Evolutionary conservation across 192 early-diverging fungal species (phyloP), one percentile per base, ranked within the genome.

Genomic region (Umbelopsis sp.): DNA sequence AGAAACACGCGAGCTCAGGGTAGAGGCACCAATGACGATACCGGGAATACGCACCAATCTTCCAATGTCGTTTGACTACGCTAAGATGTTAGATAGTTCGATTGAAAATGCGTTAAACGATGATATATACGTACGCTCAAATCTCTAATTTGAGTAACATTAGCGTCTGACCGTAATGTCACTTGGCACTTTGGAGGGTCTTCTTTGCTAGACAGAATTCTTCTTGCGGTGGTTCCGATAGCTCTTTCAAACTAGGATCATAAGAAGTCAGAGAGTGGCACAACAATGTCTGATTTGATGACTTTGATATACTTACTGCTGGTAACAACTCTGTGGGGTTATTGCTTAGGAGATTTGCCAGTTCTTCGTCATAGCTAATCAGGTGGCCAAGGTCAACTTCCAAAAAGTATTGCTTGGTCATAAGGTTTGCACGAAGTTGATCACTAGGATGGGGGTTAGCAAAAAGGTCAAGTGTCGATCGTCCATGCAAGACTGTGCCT

Each of bases 21-120:
- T 91, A 1, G 93, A 92, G 3, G 96, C 95, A 7, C 91, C 91
- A 67, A 99, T 98, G 33, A 98, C 90, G 58, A 99, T 99, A 35
- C 98, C 98, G 12, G 95, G 90, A 65, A 99, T 87, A 47, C 94
- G 92, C 66, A 99, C 94, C 23, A 99, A 85, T 74, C 97, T 94
- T 46, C 93, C 93, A 69, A 99, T 97, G 68, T 87, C 86, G 33
- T 85, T 75, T 53, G 93, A 84, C 93, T 94, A 71, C 10, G 15
- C 9, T 58, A 10, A 73, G 67, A 16, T 45, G 25, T 23, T 30
- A 35, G 15, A 21, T 4, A 21, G n/a, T n/a, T 46, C 18, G 0
- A 45, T 15, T 21, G 16, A 4, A 16, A 35, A 45, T 45, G n/a
- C 22, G 41, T 33, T 25, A 68, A 58, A 13, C 11, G 9, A 22